Conservation (phyloP, 306 rosid genomes). For the Medicago ruthenica region DNA sequence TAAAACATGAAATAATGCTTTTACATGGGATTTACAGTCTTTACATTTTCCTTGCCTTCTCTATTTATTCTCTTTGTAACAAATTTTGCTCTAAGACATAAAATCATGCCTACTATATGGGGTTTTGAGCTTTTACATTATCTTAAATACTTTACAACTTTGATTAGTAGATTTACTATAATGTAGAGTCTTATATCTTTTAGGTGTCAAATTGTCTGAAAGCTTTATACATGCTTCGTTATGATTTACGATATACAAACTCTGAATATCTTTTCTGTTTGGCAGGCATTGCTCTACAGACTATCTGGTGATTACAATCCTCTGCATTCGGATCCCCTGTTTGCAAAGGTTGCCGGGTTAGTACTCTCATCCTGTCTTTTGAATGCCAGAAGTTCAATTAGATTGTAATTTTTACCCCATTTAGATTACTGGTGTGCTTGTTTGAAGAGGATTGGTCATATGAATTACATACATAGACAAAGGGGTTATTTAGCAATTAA, state of each 20-base stretch:
- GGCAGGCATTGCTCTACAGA: conserved; percentile 93
- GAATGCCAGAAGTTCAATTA: conserved; percentile 18
- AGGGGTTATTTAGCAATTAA: not conserved
- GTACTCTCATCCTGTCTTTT: conserved; percentile 48
- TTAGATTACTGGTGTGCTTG: conserved; percentile 3
- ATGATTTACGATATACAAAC: conserved; percentile 11
- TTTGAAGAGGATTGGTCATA: conserved; percentile 28
- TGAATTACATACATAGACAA: conserved; percentile 14
- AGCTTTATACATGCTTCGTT: conserved; percentile 19
- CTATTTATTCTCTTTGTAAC: conserved; percentile 14
- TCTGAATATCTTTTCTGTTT: conserved; percentile 44
- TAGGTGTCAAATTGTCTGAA: not conserved
- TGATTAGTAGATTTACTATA: conserved; percentile 7
- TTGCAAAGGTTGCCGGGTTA: conserved; percentile 91
- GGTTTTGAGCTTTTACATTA: conserved; percentile 11
- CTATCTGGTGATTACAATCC: conserved; percentile 92
- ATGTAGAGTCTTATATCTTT: not conserved
- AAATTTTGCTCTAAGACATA: conserved; percentile 3
- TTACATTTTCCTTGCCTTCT: conserved; percentile 17
- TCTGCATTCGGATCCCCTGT: conserved; percentile 86
- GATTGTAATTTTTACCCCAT: conserved; percentile 5
- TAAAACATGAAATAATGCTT: not conserved
- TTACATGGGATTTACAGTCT: conserved; percentile 7
- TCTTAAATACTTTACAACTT: conserved; percentile 1
- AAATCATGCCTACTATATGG: conserved; percentile 2